Conservation (phyloP, 2,329 filamentous ascomycete genomes). For the Dothistroma pini region DNA sequence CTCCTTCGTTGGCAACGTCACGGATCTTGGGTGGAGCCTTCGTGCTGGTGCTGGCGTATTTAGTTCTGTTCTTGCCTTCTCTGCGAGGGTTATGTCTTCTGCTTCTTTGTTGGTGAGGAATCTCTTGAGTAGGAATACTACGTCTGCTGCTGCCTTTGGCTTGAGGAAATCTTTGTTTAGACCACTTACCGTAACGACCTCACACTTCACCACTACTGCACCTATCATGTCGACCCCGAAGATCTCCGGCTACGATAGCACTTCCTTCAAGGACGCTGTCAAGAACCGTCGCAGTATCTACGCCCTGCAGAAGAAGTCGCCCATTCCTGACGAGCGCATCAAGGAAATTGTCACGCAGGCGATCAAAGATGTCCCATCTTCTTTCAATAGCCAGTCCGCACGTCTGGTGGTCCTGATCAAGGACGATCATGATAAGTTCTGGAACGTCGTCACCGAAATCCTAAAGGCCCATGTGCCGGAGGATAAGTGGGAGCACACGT, state of each 20-base stretch:
- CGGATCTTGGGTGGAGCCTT: not conserved
- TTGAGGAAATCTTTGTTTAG: not conserved
- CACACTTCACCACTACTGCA: slow-evolving; percentile 11
- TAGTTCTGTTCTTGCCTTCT: not conserved
- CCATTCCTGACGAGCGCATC: slow-evolving; percentile 66
- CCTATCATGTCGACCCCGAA: slow-evolving; percentile 4
- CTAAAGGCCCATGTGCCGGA: slow-evolving; percentile 66
- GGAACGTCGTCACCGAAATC: slow-evolving; percentile 66
- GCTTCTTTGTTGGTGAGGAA: not conserved
- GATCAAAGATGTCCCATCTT: slow-evolving; percentile 67
- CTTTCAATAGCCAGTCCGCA: slow-evolving; percentile 86
- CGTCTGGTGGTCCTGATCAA: slow-evolving; percentile 75
- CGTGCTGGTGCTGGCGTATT: slow-evolving; percentile 6
- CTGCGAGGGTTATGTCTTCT: not conserved
- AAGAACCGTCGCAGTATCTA: slow-evolving; percentile 61
- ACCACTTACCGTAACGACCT: not conserved
- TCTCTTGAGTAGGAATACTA: not conserved
- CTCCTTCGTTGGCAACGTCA: not conserved
- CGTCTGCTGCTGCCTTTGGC: not conserved
- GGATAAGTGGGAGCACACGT: slow-evolving; percentile 57
- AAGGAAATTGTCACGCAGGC: slow-evolving; percentile 58
- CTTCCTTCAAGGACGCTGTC: slow-evolving; percentile 59
- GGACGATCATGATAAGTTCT: slow-evolving; percentile 81
- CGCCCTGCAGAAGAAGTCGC: slow-evolving; percentile 55
- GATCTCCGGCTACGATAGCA: slow-evolving; percentile 39